Base-by-base conservation (phyloP, 495 filamentous ascomycete species). In the Zalerion maritima region DNA sequence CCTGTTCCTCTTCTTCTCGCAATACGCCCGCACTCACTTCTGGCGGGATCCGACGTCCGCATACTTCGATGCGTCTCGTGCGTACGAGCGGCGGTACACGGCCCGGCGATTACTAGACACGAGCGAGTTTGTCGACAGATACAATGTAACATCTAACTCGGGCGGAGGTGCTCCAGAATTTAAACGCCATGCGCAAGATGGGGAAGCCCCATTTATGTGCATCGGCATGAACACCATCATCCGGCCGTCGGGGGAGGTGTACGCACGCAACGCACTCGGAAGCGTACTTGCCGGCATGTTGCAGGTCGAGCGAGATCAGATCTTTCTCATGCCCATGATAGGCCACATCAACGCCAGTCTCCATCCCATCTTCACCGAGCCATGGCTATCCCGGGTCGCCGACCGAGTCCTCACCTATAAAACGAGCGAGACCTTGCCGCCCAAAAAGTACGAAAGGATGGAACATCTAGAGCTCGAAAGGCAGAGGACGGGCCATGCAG, bases 261-360 rank as follows among this genome's bases (percentile, higher is more conserved):
- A 64, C 32, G 41, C 68, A 21, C 41, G 46, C n/a, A 39, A 43
- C 6, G 48, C 58, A 0, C 40, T 69, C 14, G 64, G 56, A 5
- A 60, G 55, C 6, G 27, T 68, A 25, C 47, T 68, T 6, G 60
- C 57, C 12, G 51, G 53, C 6, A 45, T 69, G 3, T 53, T 49
- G 8, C 32, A 47, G 6, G 30, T 46, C 9, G 55, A 69, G 42
- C 50, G 62, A 10, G 34, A 39, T 9, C 39, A 47, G 15, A 45
- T 68, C 23, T 37, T 55, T 32, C 24, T 69, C 13, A 43, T 54
- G 14, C 38, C 59, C 3, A 53, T 69, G 21, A 52, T 67, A 32
- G 58, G 59, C 1, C 54, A 64, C 20, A 48, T 50, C 17, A 47
- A 60, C 27, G 55, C 64, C 3, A 21, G 35, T n/a, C 26, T 42